Base-by-base conservation (phyloP, 768 basidiomycete species). In the Fomitopsis serialis region DNA sequence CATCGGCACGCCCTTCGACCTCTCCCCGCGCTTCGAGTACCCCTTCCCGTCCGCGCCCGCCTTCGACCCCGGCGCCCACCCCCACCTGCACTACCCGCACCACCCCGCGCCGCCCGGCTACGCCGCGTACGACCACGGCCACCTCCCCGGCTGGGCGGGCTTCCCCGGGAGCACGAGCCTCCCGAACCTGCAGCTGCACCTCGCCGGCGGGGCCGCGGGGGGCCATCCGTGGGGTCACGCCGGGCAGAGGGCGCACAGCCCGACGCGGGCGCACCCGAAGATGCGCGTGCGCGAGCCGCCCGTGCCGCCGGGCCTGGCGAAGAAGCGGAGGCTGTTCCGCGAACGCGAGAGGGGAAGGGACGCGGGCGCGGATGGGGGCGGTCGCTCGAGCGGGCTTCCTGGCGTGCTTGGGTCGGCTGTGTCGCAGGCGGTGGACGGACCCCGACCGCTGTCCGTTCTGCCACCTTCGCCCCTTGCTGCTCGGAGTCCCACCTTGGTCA, bases 1-100 rank as follows among this genome's bases (percentile, higher is more conserved):
- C 53, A 52, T 68, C 37, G 67, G 67, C 47, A 68, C 67, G 1
- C 67, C 67, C n/a, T 63, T 68, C 54, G 67, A 68, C 45, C 56
- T 57, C 50, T 62, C 64, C 27, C 62, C 67, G 15, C 67, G 67
- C 48, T 68, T 68, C 59, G 67, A 68, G 56, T 68, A 68, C 52
- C 67, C 67, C 37, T 68, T 68, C 59, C 65, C 58, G 32, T 40
- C 42, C 37, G 42, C 50, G 21, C 21, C 47, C 29, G n/a, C n/a
- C 47, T 5, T 13, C 25, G 21, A 48, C 27, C 47, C 47, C 17
- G 24, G 8, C 29, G 29, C 7, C 15, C 37, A 4, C 15, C 37
- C 37, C 37, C 15, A 19, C 37, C 7, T 6, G 15, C 19, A 19
- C 8, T 15, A 17, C 7, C 56, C 29, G n/a, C n/a, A n/a, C 21